phyloP scores from a whole-genome alignment of 2,329 filamentous ascomycete species.

The Rugonectria rugulosa region DNA sequence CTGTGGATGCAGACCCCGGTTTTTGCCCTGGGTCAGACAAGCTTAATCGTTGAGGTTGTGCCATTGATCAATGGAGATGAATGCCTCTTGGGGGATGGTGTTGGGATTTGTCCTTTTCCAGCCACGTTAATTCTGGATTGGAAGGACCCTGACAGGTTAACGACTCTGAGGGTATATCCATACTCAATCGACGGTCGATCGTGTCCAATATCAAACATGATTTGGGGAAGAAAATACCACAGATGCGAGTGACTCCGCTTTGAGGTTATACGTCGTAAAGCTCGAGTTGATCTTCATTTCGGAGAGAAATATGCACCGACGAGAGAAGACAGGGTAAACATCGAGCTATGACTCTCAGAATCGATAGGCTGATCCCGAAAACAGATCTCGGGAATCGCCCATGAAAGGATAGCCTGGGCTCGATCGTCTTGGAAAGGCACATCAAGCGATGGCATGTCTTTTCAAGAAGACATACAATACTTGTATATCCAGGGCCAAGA shows the following conservation, averaged over 20 bases:
- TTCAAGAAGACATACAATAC: no score
- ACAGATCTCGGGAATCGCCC: conserved; percentile 17
- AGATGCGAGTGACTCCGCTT: not conserved
- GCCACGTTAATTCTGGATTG: conserved; percentile 3
- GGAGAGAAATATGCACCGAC: not conserved
- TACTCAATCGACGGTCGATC: not conserved
- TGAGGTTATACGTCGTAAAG: not conserved
- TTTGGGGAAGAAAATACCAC: not conserved
- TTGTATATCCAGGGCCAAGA: conserved; percentile 2
- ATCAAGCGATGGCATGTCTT: not conserved
- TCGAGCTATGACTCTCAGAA: not conserved
- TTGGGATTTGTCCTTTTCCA: conserved; percentile 17
- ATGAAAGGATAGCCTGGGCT: conserved; percentile 2
- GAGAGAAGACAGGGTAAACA: not conserved
- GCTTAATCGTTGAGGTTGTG: conserved; percentile 32
- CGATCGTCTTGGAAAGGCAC: not conserved
- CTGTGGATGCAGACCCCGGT: conserved; percentile 34
- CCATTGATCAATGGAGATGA: conserved; percentile 24
- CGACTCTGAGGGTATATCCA: not conserved
- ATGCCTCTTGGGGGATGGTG: conserved; percentile 34
- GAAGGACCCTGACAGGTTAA: conserved; percentile 9
- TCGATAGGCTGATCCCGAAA: conserved; percentile 4
- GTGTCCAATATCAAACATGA: not conserved
- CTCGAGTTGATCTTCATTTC: not conserved
- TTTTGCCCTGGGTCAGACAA: conserved; percentile 31